Conservation (phyloP, 2,329 filamentous ascomycete genomes). For the Microcyclosporella mali region DNA sequence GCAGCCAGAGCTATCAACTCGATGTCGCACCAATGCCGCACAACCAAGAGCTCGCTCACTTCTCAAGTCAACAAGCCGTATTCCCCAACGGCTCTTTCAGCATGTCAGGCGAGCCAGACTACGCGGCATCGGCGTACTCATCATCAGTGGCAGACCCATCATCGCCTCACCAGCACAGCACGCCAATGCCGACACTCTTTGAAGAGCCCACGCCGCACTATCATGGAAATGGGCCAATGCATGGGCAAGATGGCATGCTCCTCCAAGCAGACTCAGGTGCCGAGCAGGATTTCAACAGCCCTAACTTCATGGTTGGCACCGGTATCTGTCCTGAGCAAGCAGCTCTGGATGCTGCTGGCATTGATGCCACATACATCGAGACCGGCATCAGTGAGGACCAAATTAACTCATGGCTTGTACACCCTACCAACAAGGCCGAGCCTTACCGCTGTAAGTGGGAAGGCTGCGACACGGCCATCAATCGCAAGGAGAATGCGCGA, state of each 20-base stretch:
- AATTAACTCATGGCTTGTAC: constrained; percentile 44
- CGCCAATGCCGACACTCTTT: constrained; percentile 34
- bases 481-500: constrained; percentile 98
- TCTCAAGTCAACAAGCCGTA: constrained; percentile 11
- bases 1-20: constrained; percentile 40
- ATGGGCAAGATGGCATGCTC: constrained; percentile 12
- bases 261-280: constrained; percentile 27
- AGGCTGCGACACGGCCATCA: constrained; percentile 81
- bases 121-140: constrained; percentile 45
- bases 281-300: constrained; percentile 27
- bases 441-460: constrained; percentile 50
- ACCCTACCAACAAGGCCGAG: constrained; percentile 38
- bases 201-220: constrained; percentile 28
- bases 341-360: constrained; percentile 43
- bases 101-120: constrained; percentile 38
- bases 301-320: constrained; percentile 26
- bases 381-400: constrained; percentile 86
- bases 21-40: constrained; percentile 52
- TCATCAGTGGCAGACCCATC: constrained; percentile 44
- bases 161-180: constrained; percentile 35
- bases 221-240: constrained; percentile 2
- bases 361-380: constrained; percentile 57
- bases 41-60: constrained; percentile 9
- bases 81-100: constrained; percentile 32
- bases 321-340: constrained; percentile 31